Percentiles rank a stretch among this genome's conserved stretches.
phyloP scores from a whole-genome alignment of 2,329 filamentous ascomycete genomes.

The Fusarium foetens region DNA sequence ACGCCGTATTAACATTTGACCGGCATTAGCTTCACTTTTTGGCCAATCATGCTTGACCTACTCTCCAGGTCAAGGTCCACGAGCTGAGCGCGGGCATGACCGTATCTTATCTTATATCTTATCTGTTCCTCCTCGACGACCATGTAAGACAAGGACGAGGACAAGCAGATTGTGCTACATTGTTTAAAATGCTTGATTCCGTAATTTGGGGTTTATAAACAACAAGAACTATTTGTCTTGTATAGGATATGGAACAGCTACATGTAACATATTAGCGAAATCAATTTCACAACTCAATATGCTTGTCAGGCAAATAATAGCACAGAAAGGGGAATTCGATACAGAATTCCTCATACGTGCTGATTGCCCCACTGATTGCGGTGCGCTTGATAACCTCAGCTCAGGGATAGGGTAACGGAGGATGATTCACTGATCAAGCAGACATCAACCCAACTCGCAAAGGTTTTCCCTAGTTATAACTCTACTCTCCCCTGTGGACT shows the following conservation, averaged over 20 bases:
- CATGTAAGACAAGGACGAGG: not conserved
- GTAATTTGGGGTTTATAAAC: not conserved
- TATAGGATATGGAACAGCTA: not conserved
- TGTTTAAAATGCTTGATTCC: not conserved
- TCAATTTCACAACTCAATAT: not conserved
- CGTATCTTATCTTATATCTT: conserved; percentile 33
- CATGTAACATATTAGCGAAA: not conserved
- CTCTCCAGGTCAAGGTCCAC: not conserved
- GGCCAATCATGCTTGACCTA: not conserved
- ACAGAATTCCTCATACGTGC: conserved; percentile 1
- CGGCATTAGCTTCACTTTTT: conserved; percentile 37
- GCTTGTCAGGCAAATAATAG: not conserved
- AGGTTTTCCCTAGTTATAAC: not conserved
- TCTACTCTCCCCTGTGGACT: not conserved
- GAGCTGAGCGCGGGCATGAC: not conserved
- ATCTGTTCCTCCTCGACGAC: conserved; percentile 4
- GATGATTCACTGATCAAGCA: conserved; percentile 21
- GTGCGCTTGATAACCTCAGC: not conserved
- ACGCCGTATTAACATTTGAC: conserved; percentile 51
- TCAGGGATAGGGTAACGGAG: conserved; percentile 19
- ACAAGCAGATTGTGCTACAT: not conserved
- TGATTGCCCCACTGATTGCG: conserved; percentile 24
- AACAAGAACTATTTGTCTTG: not conserved
- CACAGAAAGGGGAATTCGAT: not conserved
- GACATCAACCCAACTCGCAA: not conserved